A percentile compares a stretch with the other conserved stretches of the same genome.
phyloP scores from a whole-genome alignment of 2,329 filamentous ascomycete species.

The Bisporella sp. region DNA sequence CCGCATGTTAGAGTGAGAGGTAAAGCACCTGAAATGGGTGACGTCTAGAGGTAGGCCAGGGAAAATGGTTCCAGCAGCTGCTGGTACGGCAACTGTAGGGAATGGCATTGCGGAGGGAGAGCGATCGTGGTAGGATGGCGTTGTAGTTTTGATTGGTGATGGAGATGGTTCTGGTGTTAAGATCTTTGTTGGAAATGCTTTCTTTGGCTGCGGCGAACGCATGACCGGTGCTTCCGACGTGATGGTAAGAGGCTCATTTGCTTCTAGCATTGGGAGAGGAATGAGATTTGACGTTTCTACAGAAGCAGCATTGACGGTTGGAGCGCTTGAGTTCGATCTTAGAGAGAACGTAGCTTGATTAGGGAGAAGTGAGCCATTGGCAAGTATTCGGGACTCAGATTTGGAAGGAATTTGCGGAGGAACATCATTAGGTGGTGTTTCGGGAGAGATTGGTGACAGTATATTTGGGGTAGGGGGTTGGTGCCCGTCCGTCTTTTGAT shows the following conservation, averaged over 20 bases:
- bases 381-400: constrained; percentile 12
- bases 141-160: background rate
- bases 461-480: constrained; percentile 12
- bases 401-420: constrained; percentile 14
- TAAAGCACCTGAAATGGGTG: constrained; percentile 25
- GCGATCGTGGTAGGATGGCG: background rate
- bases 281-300: background rate
- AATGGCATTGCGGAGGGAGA: constrained; percentile 10
- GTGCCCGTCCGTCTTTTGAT: constrained; percentile 16
- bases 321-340: background rate
- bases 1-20: constrained; percentile 24
- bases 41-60: constrained; percentile 13
- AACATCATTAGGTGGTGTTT: constrained; percentile 17
- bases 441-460: constrained; percentile 16
- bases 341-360: too few species aligned
- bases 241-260: constrained; percentile 23
- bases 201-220: constrained; percentile 21
- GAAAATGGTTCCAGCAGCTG: constrained; percentile 15
- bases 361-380: constrained; percentile 1
- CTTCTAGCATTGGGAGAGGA: background rate
- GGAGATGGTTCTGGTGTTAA: constrained; percentile 19
- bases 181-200: constrained; percentile 14
- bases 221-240: constrained; percentile 15
- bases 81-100: constrained; percentile 13
- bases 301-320: background rate